Evolutionary conservation across 1,284 basidiomycete genomes (phyloP), one percentile per base, ranked within the genome.

Genomic region (Cutaneotrichosporon dermatis): DNA sequence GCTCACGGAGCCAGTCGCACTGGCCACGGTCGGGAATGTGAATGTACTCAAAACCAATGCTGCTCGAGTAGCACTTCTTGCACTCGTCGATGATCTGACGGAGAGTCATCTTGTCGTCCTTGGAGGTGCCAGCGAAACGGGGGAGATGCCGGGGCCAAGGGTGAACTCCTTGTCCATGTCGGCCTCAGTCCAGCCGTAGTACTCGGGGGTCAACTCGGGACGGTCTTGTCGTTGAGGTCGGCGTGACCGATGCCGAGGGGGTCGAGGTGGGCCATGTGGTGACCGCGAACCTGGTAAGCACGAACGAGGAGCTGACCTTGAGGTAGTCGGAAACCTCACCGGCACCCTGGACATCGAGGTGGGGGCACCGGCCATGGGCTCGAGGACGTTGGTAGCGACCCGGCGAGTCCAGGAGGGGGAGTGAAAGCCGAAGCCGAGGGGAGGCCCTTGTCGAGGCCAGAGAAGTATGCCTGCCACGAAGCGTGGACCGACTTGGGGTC

Each of bases 11-110:
- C 96, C 96, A 99, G 80, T 99, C 94, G 75, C 96, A 99, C 78
- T 98, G 91, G 69, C 94, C 92, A 81, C 95, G 92, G 83, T 97
- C 92, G 43, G 94, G 91, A 64, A 99, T 98, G 80, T 99, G 96
- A 54, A 98, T 86, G 79, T 99, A 99, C 77, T 99, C 95, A 58
- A 94, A 87, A 67, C 96, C 96, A 68, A 99, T 85, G 70, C 89
- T 88, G 66, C 74, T 73, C 92, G 95, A 98, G 80, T 99, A 99
- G 69, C 98, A 95, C 63, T 89, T 86, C 80, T 89, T 90, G 80
- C 92, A 88, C 10, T 91, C 85, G 66, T 89, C 88, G 76, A 99
- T 92, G 73, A 99, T 92, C 67, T 98, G 91, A 45, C 92, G 82
- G 48, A 99, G 82, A 35, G 88, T 86, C 89, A 99, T 90, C 58